Conservation (phyloP, 345 rosid species). For the Aegle marmelos region DNA sequence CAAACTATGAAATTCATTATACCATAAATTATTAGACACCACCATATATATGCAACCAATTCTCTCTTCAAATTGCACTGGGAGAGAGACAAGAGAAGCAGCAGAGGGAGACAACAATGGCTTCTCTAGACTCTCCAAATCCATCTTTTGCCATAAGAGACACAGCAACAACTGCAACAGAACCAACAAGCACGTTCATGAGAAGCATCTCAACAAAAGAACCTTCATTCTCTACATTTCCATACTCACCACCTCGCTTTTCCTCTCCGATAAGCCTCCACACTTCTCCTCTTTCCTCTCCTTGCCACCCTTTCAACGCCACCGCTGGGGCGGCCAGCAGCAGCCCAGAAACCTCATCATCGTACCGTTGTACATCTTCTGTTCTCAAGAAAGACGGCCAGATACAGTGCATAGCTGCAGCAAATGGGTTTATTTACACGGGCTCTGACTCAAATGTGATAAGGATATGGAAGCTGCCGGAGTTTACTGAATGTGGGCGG, state of each 20-base stretch:
- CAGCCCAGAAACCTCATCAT: not conserved
- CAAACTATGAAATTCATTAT: not conserved
- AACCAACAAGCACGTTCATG: conserved; percentile 7
- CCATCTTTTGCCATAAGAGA: conserved; percentile 40
- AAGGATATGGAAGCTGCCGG: conserved; percentile 49
- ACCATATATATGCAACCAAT: not conserved
- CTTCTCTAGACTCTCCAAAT: conserved; percentile 28
- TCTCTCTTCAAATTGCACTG: not conserved
- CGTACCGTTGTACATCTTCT: conserved; percentile 43
- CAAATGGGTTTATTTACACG: conserved; percentile 35
- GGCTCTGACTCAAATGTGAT: conserved; percentile 44
- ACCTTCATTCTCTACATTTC: conserved; percentile 28
- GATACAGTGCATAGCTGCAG: conserved; percentile 36
- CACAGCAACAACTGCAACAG: not conserved
- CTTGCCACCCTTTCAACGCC: conserved; percentile 16
- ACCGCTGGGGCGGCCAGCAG: not conserved
- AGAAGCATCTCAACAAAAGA: conserved; percentile 42
- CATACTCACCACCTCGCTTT: conserved; percentile 27
- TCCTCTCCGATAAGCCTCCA: conserved; percentile 23
- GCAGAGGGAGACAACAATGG: not conserved
- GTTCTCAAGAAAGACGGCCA: conserved; percentile 51
- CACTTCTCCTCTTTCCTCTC: conserved; percentile 26
- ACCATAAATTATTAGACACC: not conserved
- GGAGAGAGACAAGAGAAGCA: not conserved
- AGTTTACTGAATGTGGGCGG: conserved; percentile 43